Conservation (phyloP, 73 alveolate genomes). For the Paraurostyla sp. region DNA sequence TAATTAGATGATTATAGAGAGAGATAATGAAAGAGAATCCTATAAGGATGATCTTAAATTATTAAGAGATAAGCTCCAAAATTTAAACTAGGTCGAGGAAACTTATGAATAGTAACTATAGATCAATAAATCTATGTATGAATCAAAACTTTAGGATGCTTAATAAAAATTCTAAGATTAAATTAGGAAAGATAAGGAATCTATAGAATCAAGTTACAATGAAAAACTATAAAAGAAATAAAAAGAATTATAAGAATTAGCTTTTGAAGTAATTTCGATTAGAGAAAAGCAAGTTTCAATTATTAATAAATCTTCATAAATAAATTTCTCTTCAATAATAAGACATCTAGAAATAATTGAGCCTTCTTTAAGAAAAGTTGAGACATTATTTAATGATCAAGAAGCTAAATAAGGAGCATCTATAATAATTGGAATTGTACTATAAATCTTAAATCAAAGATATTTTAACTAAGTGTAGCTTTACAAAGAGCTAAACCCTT, state of each 20-base stretch:
- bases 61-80: neutral
- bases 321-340: neutral
- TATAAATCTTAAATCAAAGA: too few species aligned
- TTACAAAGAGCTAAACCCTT: too few species aligned
- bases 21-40: neutral
- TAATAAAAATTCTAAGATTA: too few species aligned
- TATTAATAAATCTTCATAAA: neutral
- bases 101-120: too few species aligned
- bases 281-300: neutral
- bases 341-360: too few species aligned
- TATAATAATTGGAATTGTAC: too few species aligned
- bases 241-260: neutral
- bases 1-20: neutral
- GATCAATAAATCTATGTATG: too few species aligned
- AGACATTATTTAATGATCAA: too few species aligned
- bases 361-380: too few species aligned
- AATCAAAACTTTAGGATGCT: too few species aligned
- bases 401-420: too few species aligned
- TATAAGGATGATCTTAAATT: neutral
- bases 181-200: neutral
- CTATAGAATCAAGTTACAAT: neutral
- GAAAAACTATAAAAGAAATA: neutral
- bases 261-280: neutral
- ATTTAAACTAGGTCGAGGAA: conserved; percentile 15
- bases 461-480: too few species aligned